Evolutionary conservation across 306 rosid species (phyloP).

Genomic region (Canavalia gladiata): DNA sequence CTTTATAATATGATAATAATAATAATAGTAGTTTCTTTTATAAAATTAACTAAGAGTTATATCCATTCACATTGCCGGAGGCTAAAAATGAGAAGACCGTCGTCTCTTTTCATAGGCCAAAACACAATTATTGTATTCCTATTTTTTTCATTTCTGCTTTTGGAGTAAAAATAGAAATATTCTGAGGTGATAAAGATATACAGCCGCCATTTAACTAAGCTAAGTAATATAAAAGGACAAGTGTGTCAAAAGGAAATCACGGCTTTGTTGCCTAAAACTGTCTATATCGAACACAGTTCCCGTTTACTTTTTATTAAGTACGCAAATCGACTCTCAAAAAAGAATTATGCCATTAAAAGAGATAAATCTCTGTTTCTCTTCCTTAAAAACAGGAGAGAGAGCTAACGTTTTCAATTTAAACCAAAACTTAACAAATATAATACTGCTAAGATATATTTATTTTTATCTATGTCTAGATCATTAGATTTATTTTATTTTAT

Average conservation of each 20-base stretch:
- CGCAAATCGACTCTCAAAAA: conserved; percentile 5
- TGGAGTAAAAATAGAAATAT: background rate
- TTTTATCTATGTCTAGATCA: too few relatives aligned
- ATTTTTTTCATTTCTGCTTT: background rate
- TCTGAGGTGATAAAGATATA: background rate
- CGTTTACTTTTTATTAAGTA: conserved; percentile 31
- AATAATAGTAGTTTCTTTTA: background rate
- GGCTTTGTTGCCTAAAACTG: conserved; percentile 36
- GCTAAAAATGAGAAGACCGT: background rate
- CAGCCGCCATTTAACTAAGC: conserved; percentile 30
- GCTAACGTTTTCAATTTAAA: background rate
- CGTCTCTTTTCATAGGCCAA: background rate
- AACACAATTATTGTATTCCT: background rate
- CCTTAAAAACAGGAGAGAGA: background rate
- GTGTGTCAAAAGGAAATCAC: background rate
- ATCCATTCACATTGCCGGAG: background rate
- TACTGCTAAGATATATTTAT: too few relatives aligned
- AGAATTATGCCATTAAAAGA: conserved; percentile 28
- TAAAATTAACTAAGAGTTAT: background rate
- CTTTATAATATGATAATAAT: background rate
- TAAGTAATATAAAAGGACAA: conserved; percentile 11
- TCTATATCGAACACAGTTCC: conserved; percentile 40
- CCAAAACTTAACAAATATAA: too few relatives aligned
- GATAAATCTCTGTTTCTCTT: conserved; percentile 13
- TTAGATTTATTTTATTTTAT: too few relatives aligned